Evolutionary conservation across 106 monocot species (phyloP).

Genomic region (Cymbidium sinense): DNA sequence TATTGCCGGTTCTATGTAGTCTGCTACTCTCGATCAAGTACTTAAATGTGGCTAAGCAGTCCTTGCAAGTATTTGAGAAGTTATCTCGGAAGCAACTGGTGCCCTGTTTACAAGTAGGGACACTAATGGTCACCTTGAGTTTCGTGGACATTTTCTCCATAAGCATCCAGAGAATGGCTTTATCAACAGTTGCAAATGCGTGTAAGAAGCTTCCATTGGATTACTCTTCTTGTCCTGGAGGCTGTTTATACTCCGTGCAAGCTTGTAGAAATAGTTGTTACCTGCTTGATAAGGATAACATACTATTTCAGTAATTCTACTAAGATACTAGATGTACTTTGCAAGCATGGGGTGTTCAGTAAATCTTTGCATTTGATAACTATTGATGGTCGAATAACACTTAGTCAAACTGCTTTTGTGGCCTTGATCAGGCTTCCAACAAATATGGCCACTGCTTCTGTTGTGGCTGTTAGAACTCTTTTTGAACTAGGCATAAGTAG

Average conservation of each 20-base stretch:
- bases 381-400: conserved; percentile 29
- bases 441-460: conserved; percentile 58
- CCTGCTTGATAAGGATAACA: too few species aligned
- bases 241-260: conserved; percentile 61
- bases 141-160: conserved; percentile 82
- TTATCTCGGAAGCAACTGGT: conserved; percentile 49
- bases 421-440: conserved; percentile 68
- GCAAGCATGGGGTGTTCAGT: too few species aligned
- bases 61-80: conserved; percentile 79
- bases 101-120: too few species aligned
- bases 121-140: too few species aligned
- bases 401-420: conserved; percentile 37
- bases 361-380: conserved; percentile 45
- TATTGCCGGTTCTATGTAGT: conserved; percentile 53
- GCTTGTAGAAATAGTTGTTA: conserved; percentile 67
- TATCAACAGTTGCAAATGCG: conserved; percentile 66
- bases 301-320: too few species aligned
- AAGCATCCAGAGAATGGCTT: conserved; percentile 72
- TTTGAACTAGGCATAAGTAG: conserved; percentile 67
- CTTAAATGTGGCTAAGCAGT: conserved; percentile 85
- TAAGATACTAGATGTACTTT: too few species aligned
- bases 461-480: conserved; percentile 57
- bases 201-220: too few species aligned
- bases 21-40: conserved; percentile 62
- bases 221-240: conserved; percentile 56